phyloP scores from a whole-genome alignment of 73 alveolate species.

The Blepharisma japonicum region DNA sequence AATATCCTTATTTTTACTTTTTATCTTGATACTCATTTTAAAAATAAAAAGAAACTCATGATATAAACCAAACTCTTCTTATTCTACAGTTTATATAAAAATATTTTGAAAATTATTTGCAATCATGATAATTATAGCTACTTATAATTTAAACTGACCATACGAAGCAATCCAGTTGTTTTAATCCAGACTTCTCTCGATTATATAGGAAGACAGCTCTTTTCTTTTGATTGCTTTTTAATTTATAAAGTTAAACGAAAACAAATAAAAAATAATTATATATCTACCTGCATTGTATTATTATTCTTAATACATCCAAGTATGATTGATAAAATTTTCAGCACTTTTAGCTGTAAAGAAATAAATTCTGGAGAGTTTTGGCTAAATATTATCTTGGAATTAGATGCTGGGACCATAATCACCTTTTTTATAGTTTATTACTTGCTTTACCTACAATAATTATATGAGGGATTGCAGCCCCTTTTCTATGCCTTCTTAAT shows the following conservation, averaged over 20 bases:
- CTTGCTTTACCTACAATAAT: constrained; percentile 25
- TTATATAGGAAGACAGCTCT: not conserved
- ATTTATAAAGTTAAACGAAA: not conserved
- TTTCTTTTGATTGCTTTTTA: constrained; percentile 15
- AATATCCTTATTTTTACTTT: not conserved
- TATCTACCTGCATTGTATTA: constrained; percentile 28
- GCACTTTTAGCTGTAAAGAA: constrained; percentile 8
- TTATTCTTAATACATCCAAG: constrained; percentile 33
- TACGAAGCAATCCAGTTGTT: not conserved
- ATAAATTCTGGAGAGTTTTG: not conserved
- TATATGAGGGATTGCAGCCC: constrained; percentile 25
- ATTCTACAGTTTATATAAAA: not conserved
- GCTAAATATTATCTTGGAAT: not conserved
- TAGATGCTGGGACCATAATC: constrained; percentile 18
- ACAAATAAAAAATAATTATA: not conserved
- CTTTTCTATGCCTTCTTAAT: not conserved
- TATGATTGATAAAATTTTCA: constrained; percentile 20
- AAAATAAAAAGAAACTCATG: not conserved
- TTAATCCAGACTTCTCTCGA: not conserved
- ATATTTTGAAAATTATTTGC: constrained; percentile 3
- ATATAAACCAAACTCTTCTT: not conserved
- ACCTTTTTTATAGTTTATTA: not conserved
- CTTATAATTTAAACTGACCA: constrained; percentile 27
- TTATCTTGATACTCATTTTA: not conserved
- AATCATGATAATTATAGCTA: constrained; percentile 10